A percentile compares a stretch with the other conserved stretches of the same genome.
Conservation (phyloP, 257 asterid species). For the Solanum raphanifolium region DNA sequence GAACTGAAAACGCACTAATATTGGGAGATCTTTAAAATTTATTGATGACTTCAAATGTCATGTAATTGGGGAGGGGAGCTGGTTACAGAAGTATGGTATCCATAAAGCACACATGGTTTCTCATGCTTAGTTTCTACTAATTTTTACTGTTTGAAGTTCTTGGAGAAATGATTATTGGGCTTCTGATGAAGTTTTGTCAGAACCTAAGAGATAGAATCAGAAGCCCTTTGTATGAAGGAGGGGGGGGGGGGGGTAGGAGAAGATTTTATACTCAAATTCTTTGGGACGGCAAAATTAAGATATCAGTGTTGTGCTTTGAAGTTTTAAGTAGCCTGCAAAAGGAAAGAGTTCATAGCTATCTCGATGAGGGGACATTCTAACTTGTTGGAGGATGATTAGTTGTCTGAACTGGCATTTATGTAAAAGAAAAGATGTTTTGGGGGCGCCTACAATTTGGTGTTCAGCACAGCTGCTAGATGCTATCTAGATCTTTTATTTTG, state of each 20-base stretch:
- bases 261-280: background rate
- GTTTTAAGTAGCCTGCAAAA: background rate
- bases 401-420: background rate
- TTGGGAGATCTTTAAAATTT: background rate
- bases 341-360: background rate
- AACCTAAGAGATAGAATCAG: background rate
- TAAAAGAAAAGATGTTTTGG: background rate
- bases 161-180: background rate
- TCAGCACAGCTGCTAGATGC: background rate
- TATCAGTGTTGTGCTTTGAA: background rate
- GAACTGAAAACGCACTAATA: background rate
- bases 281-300: background rate
- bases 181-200: background rate
- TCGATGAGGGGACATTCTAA: background rate
- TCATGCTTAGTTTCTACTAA: background rate
- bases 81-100: background rate
- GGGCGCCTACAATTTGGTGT: background rate
- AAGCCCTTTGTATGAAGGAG: background rate
- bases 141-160: background rate
- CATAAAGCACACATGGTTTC: background rate
- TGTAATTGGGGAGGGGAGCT: background rate
- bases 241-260: too few species aligned
- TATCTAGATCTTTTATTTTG: background rate
- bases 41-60: background rate
- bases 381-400: background rate